Percentiles rank a stretch among this genome's conserved stretches.
Evolutionary conservation across 2,329 filamentous ascomycete genomes (phyloP).

Genomic region (Coleophoma crateriformis): DNA sequence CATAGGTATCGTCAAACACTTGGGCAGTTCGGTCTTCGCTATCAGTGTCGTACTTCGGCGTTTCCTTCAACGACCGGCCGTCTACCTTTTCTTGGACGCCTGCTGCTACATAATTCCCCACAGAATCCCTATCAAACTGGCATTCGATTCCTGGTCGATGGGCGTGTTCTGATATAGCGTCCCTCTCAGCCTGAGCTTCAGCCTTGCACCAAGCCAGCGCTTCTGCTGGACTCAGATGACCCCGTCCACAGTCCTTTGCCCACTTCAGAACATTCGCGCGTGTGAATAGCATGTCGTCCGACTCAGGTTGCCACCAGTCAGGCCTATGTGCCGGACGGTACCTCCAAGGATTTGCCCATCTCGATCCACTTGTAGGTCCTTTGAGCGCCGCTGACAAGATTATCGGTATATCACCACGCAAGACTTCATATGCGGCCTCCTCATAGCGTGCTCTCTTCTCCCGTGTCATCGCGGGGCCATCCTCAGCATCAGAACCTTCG

Average conservation of each 20-base stretch:
- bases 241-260: constrained; percentile 13
- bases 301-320: constrained; percentile 16
- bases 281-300: constrained; percentile 17
- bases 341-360: constrained; percentile 50
- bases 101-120: too few relatives aligned
- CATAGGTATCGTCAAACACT: too few relatives aligned
- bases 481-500: constrained; percentile 51
- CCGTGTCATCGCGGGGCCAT: constrained; percentile 39
- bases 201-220: constrained; percentile 16
- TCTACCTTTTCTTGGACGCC: too few relatives aligned
- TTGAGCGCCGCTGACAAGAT: constrained; percentile 55
- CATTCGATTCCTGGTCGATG: too few relatives aligned
- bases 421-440: constrained; percentile 49
- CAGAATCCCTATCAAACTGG: too few relatives aligned
- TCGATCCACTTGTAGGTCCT: constrained; percentile 53
- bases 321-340: constrained; percentile 18
- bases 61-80: too few relatives aligned
- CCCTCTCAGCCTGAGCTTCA: constrained; percentile 10
- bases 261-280: constrained; percentile 14
- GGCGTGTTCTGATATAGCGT: not conserved
- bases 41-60: too few relatives aligned
- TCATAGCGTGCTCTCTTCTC: constrained; percentile 53
- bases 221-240: constrained; percentile 12
- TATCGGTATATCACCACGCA: constrained; percentile 48
- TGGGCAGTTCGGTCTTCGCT: too few relatives aligned